Conservation (phyloP, 257 asterid species). For the Lycium barbarum region DNA sequence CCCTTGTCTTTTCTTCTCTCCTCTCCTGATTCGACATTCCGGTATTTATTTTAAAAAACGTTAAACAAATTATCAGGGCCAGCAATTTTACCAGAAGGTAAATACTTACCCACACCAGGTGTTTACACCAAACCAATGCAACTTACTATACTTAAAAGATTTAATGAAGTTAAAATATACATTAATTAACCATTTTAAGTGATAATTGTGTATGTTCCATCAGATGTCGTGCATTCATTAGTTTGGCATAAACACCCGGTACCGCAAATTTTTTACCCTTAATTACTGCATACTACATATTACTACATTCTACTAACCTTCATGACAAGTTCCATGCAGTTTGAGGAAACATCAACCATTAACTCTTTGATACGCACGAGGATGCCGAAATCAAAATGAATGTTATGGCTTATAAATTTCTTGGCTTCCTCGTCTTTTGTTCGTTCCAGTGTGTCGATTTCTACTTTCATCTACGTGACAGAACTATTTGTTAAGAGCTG, state of each 20-base stretch:
- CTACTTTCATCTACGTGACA: slow-evolving; percentile 66
- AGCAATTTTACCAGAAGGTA: not conserved
- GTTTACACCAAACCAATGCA: too few species aligned
- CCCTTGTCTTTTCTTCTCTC: slow-evolving; percentile 49
- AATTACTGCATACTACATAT: not conserved
- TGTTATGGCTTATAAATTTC: slow-evolving; percentile 73
- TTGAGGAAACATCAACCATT: slow-evolving; percentile 82
- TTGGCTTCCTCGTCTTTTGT: slow-evolving; percentile 84
- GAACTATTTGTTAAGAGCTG: not conserved
- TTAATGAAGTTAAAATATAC: too few species aligned
- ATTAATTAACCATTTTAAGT: too few species aligned
- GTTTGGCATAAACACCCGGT: too few species aligned
- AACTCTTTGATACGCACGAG: slow-evolving; percentile 72
- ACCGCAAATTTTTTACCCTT: too few species aligned
- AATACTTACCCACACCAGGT: not conserved
- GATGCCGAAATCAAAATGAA: slow-evolving; percentile 76
- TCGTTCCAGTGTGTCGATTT: slow-evolving; percentile 73
- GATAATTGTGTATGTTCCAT: too few species aligned
- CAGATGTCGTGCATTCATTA: too few species aligned
- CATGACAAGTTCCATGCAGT: slow-evolving; percentile 83
- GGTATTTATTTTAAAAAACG: not conserved
- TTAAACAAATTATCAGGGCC: not conserved
- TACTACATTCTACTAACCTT: slow-evolving; percentile 54
- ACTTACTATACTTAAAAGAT: too few species aligned
- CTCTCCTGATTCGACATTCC: slow-evolving; percentile 55